Conservation (phyloP, 768 basidiomycete species). For the Arthromyces matolae region DNA sequence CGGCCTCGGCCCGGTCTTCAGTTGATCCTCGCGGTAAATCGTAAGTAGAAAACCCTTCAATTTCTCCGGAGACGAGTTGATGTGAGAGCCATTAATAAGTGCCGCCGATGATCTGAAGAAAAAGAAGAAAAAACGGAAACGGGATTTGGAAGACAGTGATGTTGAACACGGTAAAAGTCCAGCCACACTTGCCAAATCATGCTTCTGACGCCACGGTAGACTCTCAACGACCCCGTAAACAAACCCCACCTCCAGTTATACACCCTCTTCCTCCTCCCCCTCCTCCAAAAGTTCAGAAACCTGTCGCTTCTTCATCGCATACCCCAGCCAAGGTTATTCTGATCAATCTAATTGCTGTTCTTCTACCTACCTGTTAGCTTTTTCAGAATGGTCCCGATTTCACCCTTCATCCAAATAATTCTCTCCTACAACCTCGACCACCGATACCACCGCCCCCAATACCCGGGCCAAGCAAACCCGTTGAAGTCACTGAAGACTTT, state of each 20-base stretch:
- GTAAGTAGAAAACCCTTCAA: constrained; percentile 33
- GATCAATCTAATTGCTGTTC: neutral
- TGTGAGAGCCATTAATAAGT: constrained; percentile 14
- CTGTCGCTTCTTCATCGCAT: constrained; percentile 37
- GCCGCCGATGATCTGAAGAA: constrained; percentile 57
- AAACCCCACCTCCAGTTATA: constrained; percentile 45
- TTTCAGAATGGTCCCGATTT: constrained; percentile 54
- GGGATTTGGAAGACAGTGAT: constrained; percentile 71
- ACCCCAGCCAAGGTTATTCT: constrained; percentile 49
- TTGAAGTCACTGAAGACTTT: constrained; percentile 85
- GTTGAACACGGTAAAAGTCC: constrained; percentile 47
- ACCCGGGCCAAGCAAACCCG: constrained; percentile 81
- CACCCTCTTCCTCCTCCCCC: constrained; percentile 34
- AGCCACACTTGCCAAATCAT: constrained; percentile 4
- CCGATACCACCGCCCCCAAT: constrained; percentile 59
- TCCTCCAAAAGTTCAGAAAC: constrained; percentile 56
- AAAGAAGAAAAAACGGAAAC: constrained; percentile 86
- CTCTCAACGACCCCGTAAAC: constrained; percentile 51
- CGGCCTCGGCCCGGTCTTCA: constrained; percentile 50
- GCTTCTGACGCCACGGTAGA: constrained; percentile 32
- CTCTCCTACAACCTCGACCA: constrained; percentile 59
- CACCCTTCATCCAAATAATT: constrained; percentile 43
- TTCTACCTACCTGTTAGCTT: constrained; percentile 5
- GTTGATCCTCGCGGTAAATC: constrained; percentile 56
- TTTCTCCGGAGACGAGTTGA: neutral